Conservation (phyloP, 495 filamentous ascomycete species). For the Penicillium robsamsonii region DNA sequence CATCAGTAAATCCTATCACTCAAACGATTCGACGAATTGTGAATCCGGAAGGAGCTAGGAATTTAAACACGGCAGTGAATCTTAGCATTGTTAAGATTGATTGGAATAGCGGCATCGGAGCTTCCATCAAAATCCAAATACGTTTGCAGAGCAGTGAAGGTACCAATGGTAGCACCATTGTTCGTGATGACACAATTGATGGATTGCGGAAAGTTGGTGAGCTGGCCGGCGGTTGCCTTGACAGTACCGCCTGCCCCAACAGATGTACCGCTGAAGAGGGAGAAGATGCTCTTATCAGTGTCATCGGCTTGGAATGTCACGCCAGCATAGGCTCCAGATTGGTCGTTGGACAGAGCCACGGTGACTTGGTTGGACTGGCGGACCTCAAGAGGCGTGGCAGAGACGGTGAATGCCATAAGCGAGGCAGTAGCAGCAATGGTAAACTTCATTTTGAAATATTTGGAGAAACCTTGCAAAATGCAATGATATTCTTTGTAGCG, state of each 20-base stretch:
- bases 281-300: slow-evolving; percentile 10
- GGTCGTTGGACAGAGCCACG: slow-evolving; percentile 27
- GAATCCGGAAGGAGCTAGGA: not conserved
- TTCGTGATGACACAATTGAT: slow-evolving; percentile 23
- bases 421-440: slow-evolving; percentile 12
- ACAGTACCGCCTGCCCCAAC: slow-evolving; percentile 20
- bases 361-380: slow-evolving; percentile 14
- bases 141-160: slow-evolving; percentile 20
- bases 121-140: slow-evolving; percentile 26
- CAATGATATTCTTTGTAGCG: not conserved
- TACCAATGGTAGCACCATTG: slow-evolving; percentile 12
- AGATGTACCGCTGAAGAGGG: slow-evolving; percentile 22
- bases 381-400: slow-evolving; percentile 18
- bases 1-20: too few species aligned
- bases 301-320: slow-evolving; percentile 19
- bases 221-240: slow-evolving; percentile 20
- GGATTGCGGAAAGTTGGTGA: slow-evolving; percentile 18
- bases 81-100: slow-evolving; percentile 16
- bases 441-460: slow-evolving; percentile 26
- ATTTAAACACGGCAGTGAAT: slow-evolving; percentile 35
- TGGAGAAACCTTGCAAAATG: not conserved
- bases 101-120: slow-evolving; percentile 12
- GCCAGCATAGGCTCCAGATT: slow-evolving; percentile 22
- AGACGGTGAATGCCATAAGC: slow-evolving; percentile 17
- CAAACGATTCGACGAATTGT: too few species aligned